Base-by-base conservation (phyloP, 1,284 basidiomycete genomes). In the Earliella scabrosa region DNA sequence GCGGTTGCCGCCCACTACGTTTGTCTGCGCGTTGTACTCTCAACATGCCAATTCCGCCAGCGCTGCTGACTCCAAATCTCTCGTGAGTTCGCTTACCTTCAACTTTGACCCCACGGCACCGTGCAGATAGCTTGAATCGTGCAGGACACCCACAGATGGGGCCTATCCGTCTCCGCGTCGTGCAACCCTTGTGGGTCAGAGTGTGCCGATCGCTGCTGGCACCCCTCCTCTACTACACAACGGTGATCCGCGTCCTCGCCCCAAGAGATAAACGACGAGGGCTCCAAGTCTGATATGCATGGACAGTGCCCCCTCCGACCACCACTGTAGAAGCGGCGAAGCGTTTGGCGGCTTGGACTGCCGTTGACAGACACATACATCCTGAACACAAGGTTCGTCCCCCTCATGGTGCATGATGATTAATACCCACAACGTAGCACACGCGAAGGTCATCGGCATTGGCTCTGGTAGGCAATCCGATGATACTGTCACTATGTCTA, bases 321-420 rank as follows among this genome's bases (percentile, higher is more conserved):
- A 72, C 73, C 27, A 67, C 71, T 6, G 78, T 95, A 35, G 93
- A 95, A 67, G 80, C 80, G 44, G 88, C 95, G 23, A 99, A 99
- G 77, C 83, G 86, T 48, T 81, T 97, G 10, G 97, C 97, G 14
- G 97, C 96, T 2, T 97, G 88, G 75, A 92, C 93, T 3, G 97
- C 97, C 0, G 97, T 99, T 1, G 96, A 99, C 72, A 82, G 87
- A 52, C 91, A 98, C 75, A 82, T 99, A 38, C 82, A 82, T 52
- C 83, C 88, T 14, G 82, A 94, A 64, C 90, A 98, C 76, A 88
- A 88, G 77, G 93, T 93, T 66, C 65, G 86, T 75, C 47, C 56
- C 23, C 40, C 35, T 49, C 52, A 54, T 50, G 39, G 35, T 34
- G n/a, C n/a, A n/a, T n/a, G n/a, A n/a, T n/a, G n/a, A n/a, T n/a